Conservation (phyloP, 208 protist species). For the Porcisia deanei region DNA sequence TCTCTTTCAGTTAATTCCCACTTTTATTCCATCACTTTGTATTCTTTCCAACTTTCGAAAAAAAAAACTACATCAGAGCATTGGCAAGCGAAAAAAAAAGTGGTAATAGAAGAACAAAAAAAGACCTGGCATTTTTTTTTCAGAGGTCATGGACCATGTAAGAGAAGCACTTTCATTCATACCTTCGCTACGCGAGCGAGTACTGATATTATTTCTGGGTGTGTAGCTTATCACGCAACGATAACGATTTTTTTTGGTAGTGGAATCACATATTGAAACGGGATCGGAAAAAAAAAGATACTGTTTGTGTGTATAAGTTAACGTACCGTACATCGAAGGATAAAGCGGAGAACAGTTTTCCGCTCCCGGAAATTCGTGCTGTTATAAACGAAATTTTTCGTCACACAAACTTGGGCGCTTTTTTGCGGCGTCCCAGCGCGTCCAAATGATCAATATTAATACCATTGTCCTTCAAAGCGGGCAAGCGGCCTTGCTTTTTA, state of each 20-base stretch:
- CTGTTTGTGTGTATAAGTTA: background rate
- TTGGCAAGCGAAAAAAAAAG: background rate
- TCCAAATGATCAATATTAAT: slow-evolving; percentile 82
- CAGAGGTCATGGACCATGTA: background rate
- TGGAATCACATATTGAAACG: background rate
- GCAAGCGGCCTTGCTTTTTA: slow-evolving; percentile 13
- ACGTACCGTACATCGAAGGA: background rate
- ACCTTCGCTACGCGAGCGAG: background rate
- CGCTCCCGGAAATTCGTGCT: background rate
- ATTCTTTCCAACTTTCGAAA: background rate
- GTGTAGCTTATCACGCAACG: background rate
- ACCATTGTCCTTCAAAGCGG: slow-evolving; percentile 39
- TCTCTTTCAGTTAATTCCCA: background rate
- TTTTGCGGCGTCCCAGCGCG: slow-evolving; percentile 60
- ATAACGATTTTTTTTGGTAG: background rate
- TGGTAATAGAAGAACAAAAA: background rate
- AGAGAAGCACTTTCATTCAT: background rate
- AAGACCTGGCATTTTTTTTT: no score
- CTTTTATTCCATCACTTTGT: background rate
- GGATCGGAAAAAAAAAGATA: no score
- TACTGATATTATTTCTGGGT: background rate
- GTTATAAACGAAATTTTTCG: slow-evolving; percentile 1
- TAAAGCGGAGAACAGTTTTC: background rate
- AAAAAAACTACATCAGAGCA: background rate
- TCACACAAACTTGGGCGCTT: slow-evolving; percentile 21